These are phyloP conservation scores for Gymnopilus dilepis DNA, from an alignment of 768 basidiomycete genomes.

Conservation along the genomic window DNA sequence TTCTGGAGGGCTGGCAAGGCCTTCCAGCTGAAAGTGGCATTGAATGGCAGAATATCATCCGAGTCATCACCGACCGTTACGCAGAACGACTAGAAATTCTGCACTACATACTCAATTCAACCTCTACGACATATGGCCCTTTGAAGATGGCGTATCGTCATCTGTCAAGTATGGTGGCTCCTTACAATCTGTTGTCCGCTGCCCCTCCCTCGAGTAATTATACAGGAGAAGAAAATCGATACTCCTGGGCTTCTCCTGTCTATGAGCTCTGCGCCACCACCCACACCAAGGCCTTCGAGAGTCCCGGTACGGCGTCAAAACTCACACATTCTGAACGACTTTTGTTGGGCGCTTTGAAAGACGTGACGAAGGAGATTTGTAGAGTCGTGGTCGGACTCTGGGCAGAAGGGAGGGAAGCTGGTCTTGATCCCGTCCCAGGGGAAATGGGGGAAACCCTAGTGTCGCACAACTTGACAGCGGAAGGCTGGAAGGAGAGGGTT, in stretches of 20 bases:
- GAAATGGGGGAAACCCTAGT: too few relatives aligned
- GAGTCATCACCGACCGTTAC: conserved; percentile 46
- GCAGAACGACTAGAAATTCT: conserved; percentile 46
- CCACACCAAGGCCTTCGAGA: conserved; percentile 34
- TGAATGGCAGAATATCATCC: conserved; percentile 49
- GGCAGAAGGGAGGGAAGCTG: conserved; percentile 43
- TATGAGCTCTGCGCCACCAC: conserved; percentile 39
- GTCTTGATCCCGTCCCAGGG: not conserved
- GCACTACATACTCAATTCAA: conserved; percentile 38
- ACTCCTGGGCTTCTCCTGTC: conserved; percentile 40
- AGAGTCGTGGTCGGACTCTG: conserved; percentile 50
- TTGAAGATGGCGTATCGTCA: conserved; percentile 32
- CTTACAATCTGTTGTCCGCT: conserved; percentile 34
- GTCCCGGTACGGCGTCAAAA: not conserved
- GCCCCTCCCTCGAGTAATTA: conserved; percentile 14
- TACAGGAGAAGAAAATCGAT: not conserved
- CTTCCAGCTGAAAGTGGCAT: conserved; percentile 34
- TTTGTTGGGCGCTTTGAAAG: conserved; percentile 35
- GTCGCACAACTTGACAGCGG: not conserved
- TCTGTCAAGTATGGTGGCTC: conserved; percentile 35
- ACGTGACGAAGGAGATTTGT: conserved; percentile 50
- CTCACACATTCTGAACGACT: conserved; percentile 38
- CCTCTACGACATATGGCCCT: conserved; percentile 9
- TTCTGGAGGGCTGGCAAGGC: conserved; percentile 24
- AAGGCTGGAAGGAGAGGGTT: conserved; percentile 40